A percentile compares a stretch with the other conserved stretches of the same genome.
These are phyloP conservation scores for Scleromitrula shiraiana DNA, from an alignment of 2,329 filamentous ascomycete genomes.

Conservation along the genomic window DNA sequence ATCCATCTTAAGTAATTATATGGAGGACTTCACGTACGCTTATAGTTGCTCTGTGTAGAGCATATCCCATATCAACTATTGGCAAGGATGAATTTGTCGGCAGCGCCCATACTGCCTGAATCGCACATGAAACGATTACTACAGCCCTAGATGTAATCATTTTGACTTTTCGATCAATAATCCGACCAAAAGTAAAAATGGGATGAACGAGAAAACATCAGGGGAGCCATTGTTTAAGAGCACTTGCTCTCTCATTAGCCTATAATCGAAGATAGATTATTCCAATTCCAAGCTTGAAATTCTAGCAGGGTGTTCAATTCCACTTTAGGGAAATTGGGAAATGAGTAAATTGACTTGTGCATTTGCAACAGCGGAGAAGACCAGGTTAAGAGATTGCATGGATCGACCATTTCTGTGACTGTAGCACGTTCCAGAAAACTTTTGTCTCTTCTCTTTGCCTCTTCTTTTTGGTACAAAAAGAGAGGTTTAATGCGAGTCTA, in stretches of 20 bases:
- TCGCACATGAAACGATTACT: neutral
- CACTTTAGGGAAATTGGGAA: neutral
- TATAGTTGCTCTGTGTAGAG: constrained; percentile 24
- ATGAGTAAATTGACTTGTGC: neutral
- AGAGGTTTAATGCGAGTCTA: too few species aligned
- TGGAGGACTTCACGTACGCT: constrained; percentile 19
- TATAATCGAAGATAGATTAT: neutral
- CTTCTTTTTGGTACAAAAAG: too few species aligned
- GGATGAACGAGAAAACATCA: neutral
- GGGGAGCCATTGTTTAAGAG: neutral
- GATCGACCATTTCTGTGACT: too few species aligned
- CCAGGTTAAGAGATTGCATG: neutral
- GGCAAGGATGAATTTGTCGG: constrained; percentile 14
- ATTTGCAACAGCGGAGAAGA: neutral
- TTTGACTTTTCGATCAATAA: neutral
- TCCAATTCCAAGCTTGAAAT: neutral
- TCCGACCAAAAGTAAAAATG: neutral
- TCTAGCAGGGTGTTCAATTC: neutral
- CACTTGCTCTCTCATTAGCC: neutral
- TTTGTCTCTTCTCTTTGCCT: too few species aligned
- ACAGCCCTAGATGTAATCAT: constrained; percentile 2
- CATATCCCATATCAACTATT: constrained; percentile 27
- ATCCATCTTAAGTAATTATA: neutral
- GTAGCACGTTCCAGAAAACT: too few species aligned
- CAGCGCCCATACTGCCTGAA: neutral